Conservation (phyloP, 768 basidiomycete species). For the Serpula lacrymans region DNA sequence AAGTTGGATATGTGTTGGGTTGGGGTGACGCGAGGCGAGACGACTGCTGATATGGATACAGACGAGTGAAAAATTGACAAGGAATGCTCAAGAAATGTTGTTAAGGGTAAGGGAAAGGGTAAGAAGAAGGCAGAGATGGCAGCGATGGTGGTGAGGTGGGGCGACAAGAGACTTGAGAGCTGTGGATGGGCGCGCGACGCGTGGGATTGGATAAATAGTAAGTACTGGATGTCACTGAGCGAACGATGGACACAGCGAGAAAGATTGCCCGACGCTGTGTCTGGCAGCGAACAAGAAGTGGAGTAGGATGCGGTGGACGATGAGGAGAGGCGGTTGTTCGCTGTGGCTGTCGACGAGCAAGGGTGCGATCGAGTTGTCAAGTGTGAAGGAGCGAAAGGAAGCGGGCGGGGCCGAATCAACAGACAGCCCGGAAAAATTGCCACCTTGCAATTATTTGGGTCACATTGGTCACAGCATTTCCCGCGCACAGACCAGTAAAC, state of each 20-base stretch:
- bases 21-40: constrained; percentile 33
- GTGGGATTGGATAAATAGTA: constrained; percentile 38
- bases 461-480: constrained; percentile 29
- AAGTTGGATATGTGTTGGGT: constrained; percentile 24
- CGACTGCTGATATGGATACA: constrained; percentile 44
- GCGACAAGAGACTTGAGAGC: constrained; percentile 15
- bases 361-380: constrained; percentile 43
- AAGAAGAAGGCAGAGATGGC: constrained; percentile 24
- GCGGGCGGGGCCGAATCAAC: constrained; percentile 43
- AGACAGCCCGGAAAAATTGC: constrained; percentile 35
- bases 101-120: constrained; percentile 27
- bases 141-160: constrained; percentile 14
- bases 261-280: constrained; percentile 17
- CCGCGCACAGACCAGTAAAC: constrained; percentile 48
- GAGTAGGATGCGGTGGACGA: constrained; percentile 32
- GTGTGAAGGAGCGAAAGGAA: constrained; percentile 42
- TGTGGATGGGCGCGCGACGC: constrained; percentile 34
- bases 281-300: constrained; percentile 14
- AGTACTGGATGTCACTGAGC: constrained; percentile 17
- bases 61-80: constrained; percentile 26
- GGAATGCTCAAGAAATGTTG: constrained; percentile 17
- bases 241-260: constrained; percentile 18
- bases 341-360: constrained; percentile 42
- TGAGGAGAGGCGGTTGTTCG: constrained; percentile 39
- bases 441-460: constrained; percentile 38